Conservation (phyloP, 768 basidiomycete genomes). For the Trametes coccinea region DNA sequence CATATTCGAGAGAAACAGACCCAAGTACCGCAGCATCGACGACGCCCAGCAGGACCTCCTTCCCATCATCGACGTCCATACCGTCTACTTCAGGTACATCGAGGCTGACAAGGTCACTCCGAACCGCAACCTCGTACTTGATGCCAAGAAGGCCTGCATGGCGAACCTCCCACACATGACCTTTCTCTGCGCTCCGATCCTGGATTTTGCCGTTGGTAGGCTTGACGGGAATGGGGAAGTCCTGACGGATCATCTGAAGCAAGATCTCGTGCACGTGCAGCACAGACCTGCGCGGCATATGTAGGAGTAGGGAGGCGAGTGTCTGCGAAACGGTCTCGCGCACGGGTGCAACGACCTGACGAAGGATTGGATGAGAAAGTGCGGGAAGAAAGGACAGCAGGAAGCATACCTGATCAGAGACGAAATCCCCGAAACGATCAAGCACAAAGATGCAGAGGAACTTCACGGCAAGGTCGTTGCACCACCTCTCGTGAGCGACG, state of each 20-base stretch:
- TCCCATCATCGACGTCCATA: slow-evolving; percentile 41
- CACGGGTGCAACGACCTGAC: slow-evolving; percentile 88
- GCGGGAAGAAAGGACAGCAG: neutral
- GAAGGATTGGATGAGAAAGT: neutral
- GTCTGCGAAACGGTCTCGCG: slow-evolving; percentile 96
- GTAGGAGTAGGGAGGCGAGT: slow-evolving; percentile 81
- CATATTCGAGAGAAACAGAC: slow-evolving; percentile 44
- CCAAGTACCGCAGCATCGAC: slow-evolving; percentile 91
- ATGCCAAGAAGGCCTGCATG: slow-evolving; percentile 97
- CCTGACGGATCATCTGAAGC: slow-evolving; percentile 92
- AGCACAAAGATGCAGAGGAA: slow-evolving; percentile 88
- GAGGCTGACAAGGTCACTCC: slow-evolving; percentile 74
- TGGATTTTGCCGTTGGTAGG: slow-evolving; percentile 30
- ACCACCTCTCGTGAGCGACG: slow-evolving; percentile 79
- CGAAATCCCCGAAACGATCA: slow-evolving; percentile 98
- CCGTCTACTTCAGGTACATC: slow-evolving; percentile 24
- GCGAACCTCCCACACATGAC: slow-evolving; percentile 92
- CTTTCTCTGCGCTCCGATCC: slow-evolving; percentile 37
- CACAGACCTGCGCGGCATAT: slow-evolving; percentile 83
- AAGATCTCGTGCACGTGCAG: slow-evolving; percentile 80
- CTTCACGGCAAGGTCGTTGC: slow-evolving; percentile 82
- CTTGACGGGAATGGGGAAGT: slow-evolving; percentile 54
- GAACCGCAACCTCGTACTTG: slow-evolving; percentile 97
- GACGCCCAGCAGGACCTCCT: slow-evolving; percentile 70
- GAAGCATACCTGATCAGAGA: slow-evolving; percentile 77